phyloP scores from a whole-genome alignment of 108 stramenopile genomes.

The Nitzschia sp. region DNA sequence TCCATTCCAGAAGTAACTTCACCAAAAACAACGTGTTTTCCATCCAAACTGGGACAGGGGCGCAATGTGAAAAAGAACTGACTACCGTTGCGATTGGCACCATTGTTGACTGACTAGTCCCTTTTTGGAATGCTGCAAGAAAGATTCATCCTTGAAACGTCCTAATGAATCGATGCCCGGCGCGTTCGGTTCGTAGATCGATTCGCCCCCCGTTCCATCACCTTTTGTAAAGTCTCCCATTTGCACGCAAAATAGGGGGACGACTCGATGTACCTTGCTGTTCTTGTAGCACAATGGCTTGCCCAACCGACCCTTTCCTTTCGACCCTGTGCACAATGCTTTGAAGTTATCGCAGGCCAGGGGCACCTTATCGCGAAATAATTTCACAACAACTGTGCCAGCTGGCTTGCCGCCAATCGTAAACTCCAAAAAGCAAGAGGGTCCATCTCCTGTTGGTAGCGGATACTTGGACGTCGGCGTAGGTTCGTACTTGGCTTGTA shows the following conservation, averaged over 20 bases:
- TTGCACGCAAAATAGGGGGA: conserved; percentile 70
- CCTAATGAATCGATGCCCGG: conserved; percentile 54
- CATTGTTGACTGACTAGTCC: conserved; percentile 81
- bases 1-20: conserved; percentile 65
- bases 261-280: conserved; percentile 75
- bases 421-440: conserved; percentile 73
- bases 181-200: conserved; percentile 56
- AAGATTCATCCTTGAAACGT: conserved; percentile 77
- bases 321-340: conserved; percentile 80
- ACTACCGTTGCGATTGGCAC: conserved; percentile 70
- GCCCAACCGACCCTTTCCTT: conserved; percentile 7
- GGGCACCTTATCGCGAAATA: conserved; percentile 80
- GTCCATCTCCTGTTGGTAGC: conserved; percentile 40
- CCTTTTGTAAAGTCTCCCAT: conserved; percentile 81
- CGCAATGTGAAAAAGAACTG: conserved; percentile 83
- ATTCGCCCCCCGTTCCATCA: conserved; percentile 86
- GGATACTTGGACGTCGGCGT: conserved; percentile 19
- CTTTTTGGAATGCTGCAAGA: conserved; percentile 61
- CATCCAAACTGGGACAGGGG: conserved; percentile 63
- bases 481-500: conserved; percentile 53
- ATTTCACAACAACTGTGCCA: conserved; percentile 75
- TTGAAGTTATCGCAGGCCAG: conserved; percentile 91
- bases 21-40: conserved; percentile 91
- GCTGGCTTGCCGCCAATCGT: conserved; percentile 53
- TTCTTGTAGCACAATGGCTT: conserved; percentile 36